A percentile compares a stretch with the other conserved stretches of the same genome.
phyloP scores from a whole-genome alignment of 1,284 basidiomycete genomes.

The Ganoderma sp. region DNA sequence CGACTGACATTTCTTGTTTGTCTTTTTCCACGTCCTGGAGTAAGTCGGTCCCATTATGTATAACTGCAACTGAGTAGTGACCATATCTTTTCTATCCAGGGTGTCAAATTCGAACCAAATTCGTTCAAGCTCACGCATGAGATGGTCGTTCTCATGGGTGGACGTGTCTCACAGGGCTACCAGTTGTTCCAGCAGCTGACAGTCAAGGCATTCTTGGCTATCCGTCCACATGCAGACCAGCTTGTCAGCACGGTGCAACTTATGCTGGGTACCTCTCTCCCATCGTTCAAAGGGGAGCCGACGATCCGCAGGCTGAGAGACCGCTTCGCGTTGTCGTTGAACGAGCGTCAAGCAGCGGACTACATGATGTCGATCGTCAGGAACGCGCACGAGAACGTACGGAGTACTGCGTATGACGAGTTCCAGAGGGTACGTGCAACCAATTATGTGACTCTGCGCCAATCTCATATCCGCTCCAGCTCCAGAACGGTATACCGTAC shows the following conservation, averaged over 20 bases:
- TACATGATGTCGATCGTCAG: conserved; percentile 89
- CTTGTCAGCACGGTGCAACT: conserved; percentile 88
- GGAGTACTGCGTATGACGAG: conserved; percentile 92
- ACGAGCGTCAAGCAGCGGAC: conserved; percentile 91
- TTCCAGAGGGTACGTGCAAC: conserved; percentile 74
- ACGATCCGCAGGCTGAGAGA: conserved; percentile 90
- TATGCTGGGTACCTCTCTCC: conserved; percentile 95
- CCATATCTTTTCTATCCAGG: conserved; percentile 51
- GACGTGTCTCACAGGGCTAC: conserved; percentile 91
- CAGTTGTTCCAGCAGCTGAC: conserved; percentile 92
- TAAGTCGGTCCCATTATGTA: conserved; percentile 26
- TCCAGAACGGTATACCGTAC: conserved; percentile 53
- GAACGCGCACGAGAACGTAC: conserved; percentile 94
- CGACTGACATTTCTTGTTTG: conserved; percentile 36
- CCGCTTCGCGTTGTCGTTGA: conserved; percentile 84
- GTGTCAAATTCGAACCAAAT: conserved; percentile 96
- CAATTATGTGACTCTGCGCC: background rate
- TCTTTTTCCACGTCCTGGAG: conserved; percentile 49
- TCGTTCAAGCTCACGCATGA: conserved; percentile 99
- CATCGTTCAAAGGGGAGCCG: conserved; percentile 94
- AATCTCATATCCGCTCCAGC: conserved; percentile 38
- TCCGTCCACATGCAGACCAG: conserved; percentile 90
- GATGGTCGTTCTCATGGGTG: conserved; percentile 98
- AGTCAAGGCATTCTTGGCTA: conserved; percentile 95
- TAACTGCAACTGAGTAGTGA: background rate